Percentiles rank a stretch among this genome's conserved stretches.
phyloP scores from a whole-genome alignment of 2,329 filamentous ascomycete species.

The Colletotrichum gigasporum region DNA sequence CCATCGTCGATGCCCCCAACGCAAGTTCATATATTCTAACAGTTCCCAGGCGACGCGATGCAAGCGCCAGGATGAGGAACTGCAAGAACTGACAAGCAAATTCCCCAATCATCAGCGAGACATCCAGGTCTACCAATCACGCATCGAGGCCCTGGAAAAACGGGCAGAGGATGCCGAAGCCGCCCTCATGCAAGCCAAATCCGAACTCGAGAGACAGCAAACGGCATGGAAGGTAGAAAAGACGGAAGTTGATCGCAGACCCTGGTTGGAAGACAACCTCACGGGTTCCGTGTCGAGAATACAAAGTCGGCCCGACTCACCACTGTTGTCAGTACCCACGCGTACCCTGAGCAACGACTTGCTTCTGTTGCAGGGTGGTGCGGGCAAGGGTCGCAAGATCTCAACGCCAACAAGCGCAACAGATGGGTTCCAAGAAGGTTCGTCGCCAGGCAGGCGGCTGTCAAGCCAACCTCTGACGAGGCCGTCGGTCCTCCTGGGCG shows the following conservation, averaged over 20 bases:
- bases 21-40: constrained; percentile 42
- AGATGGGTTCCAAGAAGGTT: constrained; percentile 48
- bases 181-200: constrained; percentile 64
- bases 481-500: constrained; percentile 49
- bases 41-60: constrained; percentile 66
- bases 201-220: constrained; percentile 62
- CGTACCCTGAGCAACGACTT: constrained; percentile 66
- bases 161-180: constrained; percentile 73
- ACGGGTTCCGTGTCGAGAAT: constrained; percentile 51
- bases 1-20: not conserved
- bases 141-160: constrained; percentile 70
- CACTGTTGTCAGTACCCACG: constrained; percentile 56
- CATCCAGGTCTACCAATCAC: constrained; percentile 65
- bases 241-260: constrained; percentile 50
- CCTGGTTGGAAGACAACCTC: constrained; percentile 62
- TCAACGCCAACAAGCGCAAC: constrained; percentile 62
- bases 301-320: constrained; percentile 64
- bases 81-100: constrained; percentile 74
- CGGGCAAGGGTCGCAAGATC: constrained; percentile 52
- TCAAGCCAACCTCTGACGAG: constrained; percentile 58
- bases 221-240: constrained; percentile 53
- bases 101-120: constrained; percentile 74
- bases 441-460: constrained; percentile 55
- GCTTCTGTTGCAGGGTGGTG: constrained; percentile 41
- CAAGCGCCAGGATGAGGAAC: constrained; percentile 81